phyloP scores from a whole-genome alignment of 306 rosid genomes.

The Hippophae tibetana region DNA sequence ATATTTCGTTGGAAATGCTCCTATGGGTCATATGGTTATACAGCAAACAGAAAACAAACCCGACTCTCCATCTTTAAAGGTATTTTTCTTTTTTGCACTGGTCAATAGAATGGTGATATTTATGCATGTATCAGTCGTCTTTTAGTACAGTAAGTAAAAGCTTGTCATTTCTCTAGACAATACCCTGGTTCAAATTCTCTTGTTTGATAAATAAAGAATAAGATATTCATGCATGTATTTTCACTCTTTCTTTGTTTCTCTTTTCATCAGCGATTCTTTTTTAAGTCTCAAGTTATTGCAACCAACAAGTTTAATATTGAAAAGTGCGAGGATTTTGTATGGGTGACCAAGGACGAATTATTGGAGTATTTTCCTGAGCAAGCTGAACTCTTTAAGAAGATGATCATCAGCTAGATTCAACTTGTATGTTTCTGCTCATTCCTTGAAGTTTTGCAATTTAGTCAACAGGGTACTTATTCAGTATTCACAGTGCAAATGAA shows the following conservation, averaged over 20 bases:
- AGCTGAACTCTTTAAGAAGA: constrained; percentile 64
- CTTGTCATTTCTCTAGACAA: too few species aligned
- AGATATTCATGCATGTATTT: too few species aligned
- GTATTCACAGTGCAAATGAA: too few species aligned
- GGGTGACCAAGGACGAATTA: constrained; percentile 92
- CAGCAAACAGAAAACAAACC: constrained; percentile 36
- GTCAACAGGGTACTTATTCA: background rate
- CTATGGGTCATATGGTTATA: constrained; percentile 67
- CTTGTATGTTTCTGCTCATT: background rate
- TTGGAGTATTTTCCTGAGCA: constrained; percentile 72
- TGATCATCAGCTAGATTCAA: constrained; percentile 66
- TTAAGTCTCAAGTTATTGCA: constrained; percentile 81
- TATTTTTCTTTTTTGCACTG: constrained; percentile 7
- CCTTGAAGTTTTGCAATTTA: constrained; percentile 10
- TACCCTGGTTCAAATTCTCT: too few species aligned
- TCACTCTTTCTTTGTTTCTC: background rate
- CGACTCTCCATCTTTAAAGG: constrained; percentile 52
- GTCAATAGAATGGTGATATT: too few species aligned
- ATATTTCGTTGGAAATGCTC: constrained; percentile 96
- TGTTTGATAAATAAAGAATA: too few species aligned
- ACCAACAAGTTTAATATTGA: constrained; percentile 43
- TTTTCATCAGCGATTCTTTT: constrained; percentile 60
- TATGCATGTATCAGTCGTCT: too few species aligned
- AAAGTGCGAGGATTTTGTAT: constrained; percentile 64
- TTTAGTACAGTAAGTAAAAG: too few species aligned